Conservation (phyloP, 345 rosid genomes). For the Linum trigynum region DNA sequence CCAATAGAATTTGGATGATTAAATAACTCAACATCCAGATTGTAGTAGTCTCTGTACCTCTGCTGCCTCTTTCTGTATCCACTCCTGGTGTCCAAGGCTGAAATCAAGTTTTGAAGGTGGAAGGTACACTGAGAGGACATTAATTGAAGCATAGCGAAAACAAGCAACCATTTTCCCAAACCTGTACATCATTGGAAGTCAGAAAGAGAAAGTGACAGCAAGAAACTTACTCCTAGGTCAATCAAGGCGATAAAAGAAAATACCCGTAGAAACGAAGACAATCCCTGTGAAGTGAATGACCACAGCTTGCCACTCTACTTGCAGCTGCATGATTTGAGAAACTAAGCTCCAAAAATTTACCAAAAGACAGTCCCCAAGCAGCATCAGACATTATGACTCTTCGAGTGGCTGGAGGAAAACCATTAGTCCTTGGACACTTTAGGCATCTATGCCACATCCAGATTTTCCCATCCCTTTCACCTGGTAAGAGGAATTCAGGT, state of each 20-base stretch:
- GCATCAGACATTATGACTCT: constrained; percentile 98
- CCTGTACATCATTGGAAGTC: background rate
- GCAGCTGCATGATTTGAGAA: background rate
- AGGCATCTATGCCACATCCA: constrained; percentile 99
- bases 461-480: constrained; percentile 87
- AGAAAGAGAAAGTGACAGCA: background rate
- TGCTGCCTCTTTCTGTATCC: constrained; percentile 5
- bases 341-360: constrained; percentile 4
- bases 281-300: constrained; percentile 97
- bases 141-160: constrained; percentile 11
- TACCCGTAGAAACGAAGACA: constrained; percentile 99
- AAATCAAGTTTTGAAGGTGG: constrained; percentile 9
- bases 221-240: background rate
- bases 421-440: constrained; percentile 62
- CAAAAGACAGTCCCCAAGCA: constrained; percentile 92
- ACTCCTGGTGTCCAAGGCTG: background rate
- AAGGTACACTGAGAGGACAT: background rate
- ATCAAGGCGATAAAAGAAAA: background rate
- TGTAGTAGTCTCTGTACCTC: background rate
- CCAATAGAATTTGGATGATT: too few species aligned
- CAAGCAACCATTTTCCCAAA: constrained; percentile 9
- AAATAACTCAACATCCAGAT: constrained; percentile 3
- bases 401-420: constrained; percentile 90
- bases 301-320: constrained; percentile 76
- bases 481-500: constrained; percentile 55